Percentiles rank a stretch among this genome's conserved stretches.
phyloP scores from a whole-genome alignment of 2,329 filamentous ascomycete genomes.

The Pseudogymnoascus sp. region DNA sequence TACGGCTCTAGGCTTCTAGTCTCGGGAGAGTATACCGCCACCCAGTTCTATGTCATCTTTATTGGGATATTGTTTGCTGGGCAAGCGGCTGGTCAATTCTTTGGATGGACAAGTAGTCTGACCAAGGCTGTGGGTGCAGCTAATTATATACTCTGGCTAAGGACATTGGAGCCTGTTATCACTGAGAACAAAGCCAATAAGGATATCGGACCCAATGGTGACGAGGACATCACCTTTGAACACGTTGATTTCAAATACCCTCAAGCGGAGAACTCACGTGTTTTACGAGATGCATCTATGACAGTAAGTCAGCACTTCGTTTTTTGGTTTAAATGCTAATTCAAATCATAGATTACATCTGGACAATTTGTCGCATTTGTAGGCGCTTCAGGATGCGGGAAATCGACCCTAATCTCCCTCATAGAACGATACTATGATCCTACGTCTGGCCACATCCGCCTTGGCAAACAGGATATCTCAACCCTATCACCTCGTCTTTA shows the following conservation, averaged over 20 bases:
- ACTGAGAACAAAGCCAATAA: slow-evolving; percentile 35
- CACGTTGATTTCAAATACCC: slow-evolving; percentile 19
- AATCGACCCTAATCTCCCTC: slow-evolving; percentile 52
- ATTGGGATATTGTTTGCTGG: slow-evolving; percentile 64
- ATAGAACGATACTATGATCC: slow-evolving; percentile 44
- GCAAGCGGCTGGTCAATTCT: slow-evolving; percentile 65
- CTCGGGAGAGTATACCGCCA: slow-evolving; percentile 52
- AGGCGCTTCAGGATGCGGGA: slow-evolving; percentile 50
- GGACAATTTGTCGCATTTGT: slow-evolving; percentile 48
- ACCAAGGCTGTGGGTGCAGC: slow-evolving; percentile 42
- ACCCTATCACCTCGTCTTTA: slow-evolving; percentile 40
- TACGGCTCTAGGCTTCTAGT: slow-evolving; percentile 67
- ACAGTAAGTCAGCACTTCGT: not conserved
- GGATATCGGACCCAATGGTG: slow-evolving; percentile 45
- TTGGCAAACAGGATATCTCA: slow-evolving; percentile 36
- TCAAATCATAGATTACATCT: slow-evolving; percentile 29
- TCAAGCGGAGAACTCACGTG: slow-evolving; percentile 23
- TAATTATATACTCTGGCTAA: slow-evolving; percentile 44
- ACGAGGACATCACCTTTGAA: slow-evolving; percentile 17
- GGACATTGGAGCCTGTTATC: slow-evolving; percentile 34
- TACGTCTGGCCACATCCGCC: slow-evolving; percentile 22
- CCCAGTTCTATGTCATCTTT: slow-evolving; percentile 66
- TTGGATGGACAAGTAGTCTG: slow-evolving; percentile 34
- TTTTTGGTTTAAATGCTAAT: not conserved
- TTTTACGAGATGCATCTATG: slow-evolving; percentile 25